A percentile compares a stretch with the other conserved stretches of the same genome.
phyloP scores from a whole-genome alignment of 495 filamentous ascomycete genomes.

The Podospora anserina region DNA sequence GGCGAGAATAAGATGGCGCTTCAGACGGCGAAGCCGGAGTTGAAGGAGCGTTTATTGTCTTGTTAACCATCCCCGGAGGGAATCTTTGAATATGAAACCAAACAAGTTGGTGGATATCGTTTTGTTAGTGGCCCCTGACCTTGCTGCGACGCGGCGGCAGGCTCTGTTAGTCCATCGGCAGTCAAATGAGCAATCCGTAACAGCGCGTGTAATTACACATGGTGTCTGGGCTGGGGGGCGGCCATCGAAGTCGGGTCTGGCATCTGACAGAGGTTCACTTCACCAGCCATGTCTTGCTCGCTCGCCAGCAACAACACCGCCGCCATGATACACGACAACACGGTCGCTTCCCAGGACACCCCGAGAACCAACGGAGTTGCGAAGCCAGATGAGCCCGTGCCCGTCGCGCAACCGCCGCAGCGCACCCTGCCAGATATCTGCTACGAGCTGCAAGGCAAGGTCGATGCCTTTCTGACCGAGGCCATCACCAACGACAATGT shows the following conservation, averaged over 20 bases:
- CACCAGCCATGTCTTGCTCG: not conserved
- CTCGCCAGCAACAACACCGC: not conserved
- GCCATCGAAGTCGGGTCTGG: not conserved
- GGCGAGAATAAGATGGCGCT: too few relatives aligned
- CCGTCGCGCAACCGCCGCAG: not conserved
- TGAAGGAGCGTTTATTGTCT: too few relatives aligned
- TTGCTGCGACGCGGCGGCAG: not conserved
- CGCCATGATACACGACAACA: constrained; percentile 5
- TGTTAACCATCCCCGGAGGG: too few relatives aligned
- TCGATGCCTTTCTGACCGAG: constrained; percentile 66
- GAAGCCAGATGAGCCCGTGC: not conserved
- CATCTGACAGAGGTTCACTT: not conserved
- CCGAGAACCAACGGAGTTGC: constrained; percentile 9
- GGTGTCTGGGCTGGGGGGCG: not conserved
- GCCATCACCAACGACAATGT: constrained; percentile 48
- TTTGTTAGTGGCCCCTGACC: too few relatives aligned
- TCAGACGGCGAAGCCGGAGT: too few relatives aligned
- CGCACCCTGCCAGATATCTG: constrained; percentile 31
- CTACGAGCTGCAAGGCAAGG: constrained; percentile 54
- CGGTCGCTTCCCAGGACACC: not conserved
- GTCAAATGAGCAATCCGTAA: constrained; percentile 7
- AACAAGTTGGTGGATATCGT: too few relatives aligned
- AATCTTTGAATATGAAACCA: too few relatives aligned
- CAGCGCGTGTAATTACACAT: constrained; percentile 7
- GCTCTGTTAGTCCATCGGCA: constrained; percentile 10